These are phyloP conservation scores for Caryopteris hybrid DNA, from an alignment of 305 asterid genomes.

Conservation along the genomic window DNA sequence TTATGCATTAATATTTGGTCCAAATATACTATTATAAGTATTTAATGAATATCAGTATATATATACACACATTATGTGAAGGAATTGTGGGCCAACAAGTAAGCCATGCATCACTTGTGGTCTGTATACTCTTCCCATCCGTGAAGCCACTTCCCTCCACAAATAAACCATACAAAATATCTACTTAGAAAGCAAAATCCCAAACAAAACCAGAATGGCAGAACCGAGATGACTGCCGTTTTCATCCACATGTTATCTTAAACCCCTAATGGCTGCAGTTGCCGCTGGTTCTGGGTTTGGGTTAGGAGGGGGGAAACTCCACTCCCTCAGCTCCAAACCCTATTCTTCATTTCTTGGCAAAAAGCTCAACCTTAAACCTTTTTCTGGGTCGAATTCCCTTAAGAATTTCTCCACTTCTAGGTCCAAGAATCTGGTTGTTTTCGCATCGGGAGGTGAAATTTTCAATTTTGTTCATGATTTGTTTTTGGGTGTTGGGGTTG, in stretches of 20 bases:
- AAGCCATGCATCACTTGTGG: conserved; percentile 43
- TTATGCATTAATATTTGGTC: too few species aligned
- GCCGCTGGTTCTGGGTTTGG: conserved; percentile 43
- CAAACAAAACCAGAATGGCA: background rate
- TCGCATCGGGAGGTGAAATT: conserved; percentile 42
- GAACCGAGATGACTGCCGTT: conserved; percentile 25
- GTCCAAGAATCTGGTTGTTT: conserved; percentile 30
- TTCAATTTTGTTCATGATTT: conserved; percentile 45
- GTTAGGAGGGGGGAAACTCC: conserved; percentile 36
- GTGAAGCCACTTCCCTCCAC: conserved; percentile 50
- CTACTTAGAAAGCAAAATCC: conserved; percentile 35
- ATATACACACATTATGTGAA: too few species aligned
- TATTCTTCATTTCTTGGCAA: conserved; percentile 57
- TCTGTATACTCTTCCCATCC: conserved; percentile 26
- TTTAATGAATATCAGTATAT: too few species aligned
- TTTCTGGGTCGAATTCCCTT: conserved; percentile 26
- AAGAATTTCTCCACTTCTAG: conserved; percentile 26
- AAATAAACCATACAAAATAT: too few species aligned
- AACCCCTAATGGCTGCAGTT: conserved; percentile 49
- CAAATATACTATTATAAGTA: too few species aligned
- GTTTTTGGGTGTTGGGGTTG: conserved; percentile 93
- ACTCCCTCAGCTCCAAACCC: conserved; percentile 53
- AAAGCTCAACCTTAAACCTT: conserved; percentile 39
- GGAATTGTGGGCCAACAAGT: conserved; percentile 10
- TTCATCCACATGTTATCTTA: background rate